These are phyloP conservation scores for Oxyria digyna DNA, from an alignment of 148 eudicot genomes.

Conservation along the genomic window DNA sequence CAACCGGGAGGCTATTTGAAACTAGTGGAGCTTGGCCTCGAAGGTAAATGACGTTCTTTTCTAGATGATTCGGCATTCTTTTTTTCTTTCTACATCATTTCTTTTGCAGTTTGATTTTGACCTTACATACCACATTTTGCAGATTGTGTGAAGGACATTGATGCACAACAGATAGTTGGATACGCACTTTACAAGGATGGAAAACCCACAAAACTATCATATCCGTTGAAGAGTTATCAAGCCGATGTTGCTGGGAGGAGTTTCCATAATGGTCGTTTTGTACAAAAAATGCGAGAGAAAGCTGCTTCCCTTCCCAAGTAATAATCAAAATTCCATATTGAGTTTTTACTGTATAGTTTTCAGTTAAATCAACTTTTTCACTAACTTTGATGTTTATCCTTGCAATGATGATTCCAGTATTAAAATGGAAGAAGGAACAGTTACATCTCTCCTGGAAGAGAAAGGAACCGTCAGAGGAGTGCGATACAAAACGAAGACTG, in stretches of 20 bases:
- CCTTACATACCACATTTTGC: constrained; percentile 3
- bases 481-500: constrained; percentile 30
- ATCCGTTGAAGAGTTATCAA: constrained; percentile 43
- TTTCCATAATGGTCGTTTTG: constrained; percentile 54
- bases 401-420: constrained; percentile 20
- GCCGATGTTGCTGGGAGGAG: constrained; percentile 46
- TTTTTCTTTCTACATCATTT: neutral
- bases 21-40: constrained; percentile 40
- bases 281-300: constrained; percentile 45
- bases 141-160: constrained; percentile 48
- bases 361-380: neutral
- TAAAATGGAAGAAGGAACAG: constrained; percentile 38
- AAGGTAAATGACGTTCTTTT: constrained; percentile 18
- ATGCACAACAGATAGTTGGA: constrained; percentile 44
- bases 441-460: constrained; percentile 38
- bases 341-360: neutral
- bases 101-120: neutral
- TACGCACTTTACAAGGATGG: constrained; percentile 56
- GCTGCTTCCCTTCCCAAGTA: constrained; percentile 44
- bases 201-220: constrained; percentile 26
- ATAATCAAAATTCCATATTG: neutral
- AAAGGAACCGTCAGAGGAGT: constrained; percentile 37
- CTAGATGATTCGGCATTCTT: neutral
- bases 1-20: constrained; percentile 60
- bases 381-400: neutral